A percentile compares a stretch with the other conserved stretches of the same genome.
phyloP scores from a whole-genome alignment of 108 stramenopile genomes.

The Chaetoceros muelleri region DNA sequence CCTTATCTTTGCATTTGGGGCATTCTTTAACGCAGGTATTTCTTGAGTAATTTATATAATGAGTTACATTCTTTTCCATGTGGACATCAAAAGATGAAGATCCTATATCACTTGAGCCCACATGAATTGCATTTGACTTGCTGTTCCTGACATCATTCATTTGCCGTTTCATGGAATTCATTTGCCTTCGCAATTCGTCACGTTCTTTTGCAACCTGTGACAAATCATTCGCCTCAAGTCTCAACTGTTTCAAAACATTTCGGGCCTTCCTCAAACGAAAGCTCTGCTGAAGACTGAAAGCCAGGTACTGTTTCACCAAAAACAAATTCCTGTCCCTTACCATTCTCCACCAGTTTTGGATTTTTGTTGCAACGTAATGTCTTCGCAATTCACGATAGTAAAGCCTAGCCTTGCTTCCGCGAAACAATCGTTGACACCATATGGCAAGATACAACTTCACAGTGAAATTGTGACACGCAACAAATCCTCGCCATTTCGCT shows the following conservation, averaged over 20 bases:
- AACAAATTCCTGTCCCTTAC: slow-evolving; percentile 24
- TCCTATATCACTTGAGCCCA: background rate
- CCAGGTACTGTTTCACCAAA: slow-evolving; percentile 31
- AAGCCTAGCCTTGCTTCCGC: slow-evolving; percentile 19
- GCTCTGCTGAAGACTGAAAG: slow-evolving; percentile 28
- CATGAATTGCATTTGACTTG: background rate
- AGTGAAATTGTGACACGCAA: slow-evolving; percentile 21
- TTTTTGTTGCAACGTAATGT: slow-evolving; percentile 24
- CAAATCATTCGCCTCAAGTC: slow-evolving; percentile 43
- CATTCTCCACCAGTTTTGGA: slow-evolving; percentile 43
- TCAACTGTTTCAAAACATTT: slow-evolving; percentile 16
- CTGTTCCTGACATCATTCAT: slow-evolving; percentile 14
- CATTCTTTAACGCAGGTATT: background rate
- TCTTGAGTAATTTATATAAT: background rate
- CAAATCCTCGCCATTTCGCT: slow-evolving; percentile 26
- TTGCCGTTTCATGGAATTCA: slow-evolving; percentile 34
- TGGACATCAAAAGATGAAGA: background rate
- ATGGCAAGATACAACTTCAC: slow-evolving; percentile 9
- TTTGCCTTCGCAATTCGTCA: slow-evolving; percentile 41
- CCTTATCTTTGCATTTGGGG: background rate
- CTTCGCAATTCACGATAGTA: slow-evolving; percentile 9
- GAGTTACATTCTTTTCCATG: background rate
- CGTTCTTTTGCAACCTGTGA: slow-evolving; percentile 33
- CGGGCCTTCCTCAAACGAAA: slow-evolving; percentile 26
- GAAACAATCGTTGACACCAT: slow-evolving; percentile 23